Percentiles rank a stretch among this genome's conserved stretches.
phyloP scores from a whole-genome alignment of 78 protist genomes.

The Abeoforma whisleri region DNA sequence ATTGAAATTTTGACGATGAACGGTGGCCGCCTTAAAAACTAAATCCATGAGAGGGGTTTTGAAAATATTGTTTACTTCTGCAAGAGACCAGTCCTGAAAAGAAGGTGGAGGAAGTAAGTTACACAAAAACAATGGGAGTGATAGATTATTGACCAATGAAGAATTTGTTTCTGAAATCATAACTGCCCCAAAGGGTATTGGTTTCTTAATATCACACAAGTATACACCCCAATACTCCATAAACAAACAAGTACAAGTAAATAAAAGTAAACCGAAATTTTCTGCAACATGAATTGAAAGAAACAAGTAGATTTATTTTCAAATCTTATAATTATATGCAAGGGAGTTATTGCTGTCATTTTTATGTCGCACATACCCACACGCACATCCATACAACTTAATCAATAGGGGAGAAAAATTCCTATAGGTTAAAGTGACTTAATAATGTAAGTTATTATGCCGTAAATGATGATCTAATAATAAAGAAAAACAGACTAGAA shows the following conservation, averaged over 20 bases:
- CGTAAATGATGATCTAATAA: too few species aligned
- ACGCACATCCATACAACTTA: slow-evolving; percentile 21
- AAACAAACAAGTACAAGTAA: slow-evolving; percentile 2
- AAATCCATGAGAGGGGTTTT: slow-evolving; percentile 57
- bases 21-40: slow-evolving; percentile 42
- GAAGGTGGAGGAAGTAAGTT: not conserved
- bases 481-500: too few species aligned
- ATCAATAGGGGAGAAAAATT: too few species aligned
- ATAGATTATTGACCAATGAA: too few species aligned
- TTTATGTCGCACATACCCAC: slow-evolving; percentile 17
- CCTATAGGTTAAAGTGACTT: too few species aligned
- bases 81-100: slow-evolving; percentile 52
- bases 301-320: not conserved
- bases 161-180: not conserved
- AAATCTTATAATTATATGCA: not conserved
- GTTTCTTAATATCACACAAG: not conserved
- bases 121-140: not conserved
- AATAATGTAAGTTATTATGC: too few species aligned
- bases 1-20: slow-evolving; percentile 52
- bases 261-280: slow-evolving; percentile 3
- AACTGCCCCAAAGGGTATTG: too few species aligned
- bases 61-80: slow-evolving; percentile 48
- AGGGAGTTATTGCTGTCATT: not conserved
- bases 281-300: not conserved
- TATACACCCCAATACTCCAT: too few species aligned